These are phyloP conservation scores for Pseudonitzschia delicatissima DNA, from an alignment of 108 stramenopile species.

Conservation along the genomic window DNA sequence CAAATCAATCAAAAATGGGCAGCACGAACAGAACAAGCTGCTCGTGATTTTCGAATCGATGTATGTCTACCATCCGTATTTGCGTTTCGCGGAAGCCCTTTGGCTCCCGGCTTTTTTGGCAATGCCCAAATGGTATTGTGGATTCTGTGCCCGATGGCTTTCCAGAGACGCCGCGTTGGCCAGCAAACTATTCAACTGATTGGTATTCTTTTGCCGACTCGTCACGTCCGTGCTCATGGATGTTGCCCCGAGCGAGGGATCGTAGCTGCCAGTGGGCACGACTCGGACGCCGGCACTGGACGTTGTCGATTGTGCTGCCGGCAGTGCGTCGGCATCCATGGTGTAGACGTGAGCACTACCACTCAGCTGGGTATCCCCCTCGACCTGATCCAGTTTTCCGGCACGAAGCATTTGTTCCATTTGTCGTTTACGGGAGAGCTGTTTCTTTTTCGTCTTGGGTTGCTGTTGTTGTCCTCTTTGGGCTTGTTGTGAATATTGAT, in stretches of 20 bases:
- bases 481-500: neutral
- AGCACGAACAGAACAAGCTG: too few species aligned
- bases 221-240: slow-evolving; percentile 18
- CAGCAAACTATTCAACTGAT: slow-evolving; percentile 42
- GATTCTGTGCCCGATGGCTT: slow-evolving; percentile 20
- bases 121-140: neutral
- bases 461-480: neutral
- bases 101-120: slow-evolving; percentile 3
- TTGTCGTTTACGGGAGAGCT: slow-evolving; percentile 34
- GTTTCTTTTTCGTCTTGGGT: slow-evolving; percentile 16
- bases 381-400: slow-evolving; percentile 26
- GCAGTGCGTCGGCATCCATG: neutral
- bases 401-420: slow-evolving; percentile 45
- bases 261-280: slow-evolving; percentile 37
- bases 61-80: slow-evolving; percentile 46
- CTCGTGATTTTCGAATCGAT: neutral
- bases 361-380: slow-evolving; percentile 15
- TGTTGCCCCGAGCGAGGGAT: slow-evolving; percentile 20
- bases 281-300: slow-evolving; percentile 24
- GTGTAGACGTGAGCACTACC: slow-evolving; percentile 11
- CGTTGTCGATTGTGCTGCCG: neutral
- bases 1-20: too few species aligned
- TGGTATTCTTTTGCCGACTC: slow-evolving; percentile 33
- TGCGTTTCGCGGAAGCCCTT: slow-evolving; percentile 45
- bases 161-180: slow-evolving; percentile 40